These are phyloP conservation scores for Neoarthrinium moseri DNA, from an alignment of 2,329 filamentous ascomycete genomes.

Conservation along the genomic window DNA sequence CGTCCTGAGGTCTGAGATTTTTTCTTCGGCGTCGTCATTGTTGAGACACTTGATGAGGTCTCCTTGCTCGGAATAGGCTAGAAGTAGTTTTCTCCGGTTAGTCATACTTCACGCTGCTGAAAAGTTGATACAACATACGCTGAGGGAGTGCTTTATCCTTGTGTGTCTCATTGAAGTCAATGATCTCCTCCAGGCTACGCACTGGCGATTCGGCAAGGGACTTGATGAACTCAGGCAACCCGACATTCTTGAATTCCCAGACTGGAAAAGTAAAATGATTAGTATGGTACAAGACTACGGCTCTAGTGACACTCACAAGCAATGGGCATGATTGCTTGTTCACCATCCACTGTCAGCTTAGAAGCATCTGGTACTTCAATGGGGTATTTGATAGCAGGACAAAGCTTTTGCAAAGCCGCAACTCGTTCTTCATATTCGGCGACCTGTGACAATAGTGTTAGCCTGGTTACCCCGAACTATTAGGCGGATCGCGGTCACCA, in stretches of 20 bases:
- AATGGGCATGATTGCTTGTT: conserved; percentile 9
- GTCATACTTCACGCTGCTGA: background rate
- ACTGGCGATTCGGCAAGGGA: background rate
- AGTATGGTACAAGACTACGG: background rate
- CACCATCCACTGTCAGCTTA: background rate
- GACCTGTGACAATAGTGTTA: background rate
- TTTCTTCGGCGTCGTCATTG: background rate
- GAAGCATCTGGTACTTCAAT: background rate
- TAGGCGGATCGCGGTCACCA: background rate
- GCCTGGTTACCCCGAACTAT: background rate
- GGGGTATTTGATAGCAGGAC: background rate
- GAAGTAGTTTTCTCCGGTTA: background rate
- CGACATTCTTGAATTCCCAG: conserved; percentile 9
- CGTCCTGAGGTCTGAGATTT: background rate
- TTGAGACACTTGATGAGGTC: background rate
- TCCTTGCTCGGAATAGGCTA: background rate
- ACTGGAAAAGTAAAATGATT: background rate
- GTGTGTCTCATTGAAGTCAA: conserved; percentile 5
- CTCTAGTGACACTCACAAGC: conserved; percentile 2
- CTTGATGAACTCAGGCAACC: conserved; percentile 4
- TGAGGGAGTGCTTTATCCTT: conserved; percentile 6
- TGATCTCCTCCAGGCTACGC: background rate
- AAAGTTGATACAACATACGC: background rate
- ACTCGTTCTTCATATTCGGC: background rate
- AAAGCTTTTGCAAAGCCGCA: background rate